A percentile compares a stretch with the other conserved stretches of the same genome.
phyloP scores from a whole-genome alignment of 805 yeast genomes.

The Hanseniaspora valbyensis region DNA sequence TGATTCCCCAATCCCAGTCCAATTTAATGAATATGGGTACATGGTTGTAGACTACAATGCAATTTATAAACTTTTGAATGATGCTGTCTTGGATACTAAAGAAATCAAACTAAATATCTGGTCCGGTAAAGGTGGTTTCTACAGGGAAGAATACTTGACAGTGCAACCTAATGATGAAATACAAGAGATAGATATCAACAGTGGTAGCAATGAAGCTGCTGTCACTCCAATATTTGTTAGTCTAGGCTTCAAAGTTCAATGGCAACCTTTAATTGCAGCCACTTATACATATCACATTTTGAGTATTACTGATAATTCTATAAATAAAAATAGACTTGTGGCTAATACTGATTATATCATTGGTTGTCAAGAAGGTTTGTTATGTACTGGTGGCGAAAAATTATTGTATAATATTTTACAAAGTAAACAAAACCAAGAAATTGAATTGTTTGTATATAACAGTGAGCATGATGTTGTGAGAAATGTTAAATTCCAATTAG shows the following conservation, averaged over 20 bases:
- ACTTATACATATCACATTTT: slow-evolving; percentile 82
- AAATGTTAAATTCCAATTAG: slow-evolving; percentile 74
- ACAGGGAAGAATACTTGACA: slow-evolving; percentile 32
- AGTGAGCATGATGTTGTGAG: slow-evolving; percentile 77
- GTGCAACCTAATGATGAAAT: slow-evolving; percentile 27
- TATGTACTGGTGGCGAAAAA: slow-evolving; percentile 81
- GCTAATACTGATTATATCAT: slow-evolving; percentile 82
- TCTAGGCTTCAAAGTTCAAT: slow-evolving; percentile 60
- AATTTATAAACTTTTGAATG: slow-evolving; percentile 18
- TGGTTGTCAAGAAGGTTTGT: slow-evolving; percentile 75
- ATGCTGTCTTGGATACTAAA: slow-evolving; percentile 21
- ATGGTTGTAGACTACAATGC: slow-evolving; percentile 36
- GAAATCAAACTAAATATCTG: slow-evolving; percentile 52
- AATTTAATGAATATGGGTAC: slow-evolving; percentile 28
- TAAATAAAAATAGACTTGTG: slow-evolving; percentile 65
- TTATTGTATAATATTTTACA: slow-evolving; percentile 56
- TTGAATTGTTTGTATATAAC: slow-evolving; percentile 68
- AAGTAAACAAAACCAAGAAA: slow-evolving; percentile 36
- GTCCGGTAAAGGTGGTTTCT: slow-evolving; percentile 75
- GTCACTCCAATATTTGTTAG: slow-evolving; percentile 32
- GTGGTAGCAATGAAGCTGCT: slow-evolving; percentile 27
- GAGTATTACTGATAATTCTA: slow-evolving; percentile 53
- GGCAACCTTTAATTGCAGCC: slow-evolving; percentile 64
- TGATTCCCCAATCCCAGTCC: slow-evolving; percentile 46
- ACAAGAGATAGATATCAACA: slow-evolving; percentile 21